Base-by-base conservation (phyloP, 2,329 filamentous ascomycete genomes). In the Aspergillus novoparasiticus region DNA sequence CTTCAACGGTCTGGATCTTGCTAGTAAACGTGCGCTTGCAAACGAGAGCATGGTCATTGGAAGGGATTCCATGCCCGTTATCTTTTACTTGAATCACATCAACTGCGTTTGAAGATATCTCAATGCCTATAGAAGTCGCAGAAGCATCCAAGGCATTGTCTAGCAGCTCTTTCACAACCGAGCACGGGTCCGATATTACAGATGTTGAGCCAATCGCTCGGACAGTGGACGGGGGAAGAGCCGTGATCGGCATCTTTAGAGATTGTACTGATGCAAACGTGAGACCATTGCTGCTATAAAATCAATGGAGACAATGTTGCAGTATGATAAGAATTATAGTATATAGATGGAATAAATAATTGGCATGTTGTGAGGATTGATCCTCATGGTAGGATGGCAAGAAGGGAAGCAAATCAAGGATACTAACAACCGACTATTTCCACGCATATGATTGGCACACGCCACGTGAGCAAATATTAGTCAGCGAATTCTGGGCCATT, bases 101-200 rank as follows among this genome's bases (percentile, higher is more conserved):
- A 58, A 90, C 73, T 0, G 85, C 84, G 67, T 90, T 88, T 54
- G 77, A 70, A 14, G 85, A 82, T 8, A 90, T 82, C 64, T 89
- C 87, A 41, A 90, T 75, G 11, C 81, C 79, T 43, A 90, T 78
- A 1, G 83, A 82, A 3, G 85, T 84, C 1, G 88, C 86, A 53
- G 81, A 79, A 6, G 87, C 87, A 76, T 90, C 88, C 12, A 90
- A 79, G n/a, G 87, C 82, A 72, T 90, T 90, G 64, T 90, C 88
- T 45, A 90, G 74, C 45, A 90, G 83, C 71, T 90, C 88, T 72
- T 89, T 89, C 60, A 88, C 83, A 11, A 87, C 80, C 3, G 85
- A 85, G 63, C 79, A 82, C 9, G 86, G 79, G 68, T 88, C 84
- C 11, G 82, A 81, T 57, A 89, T 79, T 26, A 84, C 83, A 66